Evolutionary conservation across 371 early-diverging fungal genomes (phyloP), one percentile per base, ranked within the genome.

Genomic region (Apophysomyces elegans): DNA sequence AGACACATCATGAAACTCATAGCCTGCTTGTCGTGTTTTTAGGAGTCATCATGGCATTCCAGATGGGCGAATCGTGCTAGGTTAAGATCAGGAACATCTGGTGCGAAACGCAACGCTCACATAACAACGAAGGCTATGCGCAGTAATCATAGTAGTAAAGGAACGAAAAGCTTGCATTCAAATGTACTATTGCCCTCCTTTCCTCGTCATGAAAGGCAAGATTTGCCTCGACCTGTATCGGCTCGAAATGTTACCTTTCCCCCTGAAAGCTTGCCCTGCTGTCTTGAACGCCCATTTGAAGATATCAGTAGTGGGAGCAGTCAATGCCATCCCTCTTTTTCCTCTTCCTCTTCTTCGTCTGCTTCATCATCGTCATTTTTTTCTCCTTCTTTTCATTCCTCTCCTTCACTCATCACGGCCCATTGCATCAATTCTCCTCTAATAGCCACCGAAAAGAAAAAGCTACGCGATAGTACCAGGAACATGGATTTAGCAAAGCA

Each of bases 341-440:
- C 41, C 54, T 50, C 54, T 50, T 50, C 47, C 54, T 50, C 54
- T 50, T 50, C 47, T 12, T 47, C 18, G 3, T 47, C n/a, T 47
- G 16, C 11, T 47, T 47, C 47, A 47, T 47, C 16, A 3, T 7
- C 7, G 7, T 13, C 47, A n/a, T 47, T 26, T 50, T n/a, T 50
- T 21, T 50, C 32, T 26, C 32, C 32, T 47, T 47, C 18, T n/a
- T 47, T 18, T 47, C 11, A 47, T 47, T 47, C 47, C 11, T 47
- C 16, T 14, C 7, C 7, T 7, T 13, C 47, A 2, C 16, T 26
- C 21, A 9, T 50, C 8, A 26, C 32, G 32, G 32, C 32, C 21
- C n/a, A 50, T 50, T 50, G 54, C 54, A 21, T 5, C n/a, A n/a
- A 45, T 45, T 45, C 46, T 45, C 16, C 46, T 26, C 32, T 41